Evolutionary conservation across 2,329 filamentous ascomycete species (phyloP).

Genomic region (Claviceps spartinae): DNA sequence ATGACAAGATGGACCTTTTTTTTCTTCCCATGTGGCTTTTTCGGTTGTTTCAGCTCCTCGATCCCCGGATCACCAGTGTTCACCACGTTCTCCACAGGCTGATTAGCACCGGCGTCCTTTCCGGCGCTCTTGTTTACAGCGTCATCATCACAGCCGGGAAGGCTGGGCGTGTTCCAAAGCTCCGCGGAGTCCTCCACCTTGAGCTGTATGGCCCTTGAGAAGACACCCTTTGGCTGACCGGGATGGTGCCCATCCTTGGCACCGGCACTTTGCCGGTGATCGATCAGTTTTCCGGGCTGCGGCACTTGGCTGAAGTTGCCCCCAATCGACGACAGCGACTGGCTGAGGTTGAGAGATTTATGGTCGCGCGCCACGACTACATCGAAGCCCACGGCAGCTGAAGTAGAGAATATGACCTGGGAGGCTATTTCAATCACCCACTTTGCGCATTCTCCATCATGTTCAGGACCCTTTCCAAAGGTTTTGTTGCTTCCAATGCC

Average conservation of each 20-base stretch:
- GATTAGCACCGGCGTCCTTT: slow-evolving; percentile 13
- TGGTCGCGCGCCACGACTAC: slow-evolving; percentile 74
- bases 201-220: slow-evolving; percentile 65
- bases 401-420: slow-evolving; percentile 86
- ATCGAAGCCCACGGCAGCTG: slow-evolving; percentile 79
- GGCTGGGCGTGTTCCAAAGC: slow-evolving; percentile 81
- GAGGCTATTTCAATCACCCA: slow-evolving; percentile 90
- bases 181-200: slow-evolving; percentile 78
- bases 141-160: slow-evolving; percentile 53
- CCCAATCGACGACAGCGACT: slow-evolving; percentile 28
- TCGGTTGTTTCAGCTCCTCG: slow-evolving; percentile 8
- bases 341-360: slow-evolving; percentile 59
- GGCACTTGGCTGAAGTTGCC: slow-evolving; percentile 34
- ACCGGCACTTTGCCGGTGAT: slow-evolving; percentile 54
- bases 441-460: slow-evolving; percentile 46
- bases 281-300: slow-evolving; percentile 59
- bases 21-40: slow-evolving; percentile 32
- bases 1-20: slow-evolving; percentile 85
- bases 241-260: slow-evolving; percentile 45
- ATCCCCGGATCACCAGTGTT: slow-evolving; percentile 20
- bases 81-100: slow-evolving; percentile 20
- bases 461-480: slow-evolving; percentile 31
- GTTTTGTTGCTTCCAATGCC: slow-evolving; percentile 30
- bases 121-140: slow-evolving; percentile 18
- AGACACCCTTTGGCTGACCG: slow-evolving; percentile 61